A percentile compares a stretch with the other conserved stretches of the same genome.
Conservation (phyloP, 495 filamentous ascomycete species). For the Rusavskia elegans region DNA sequence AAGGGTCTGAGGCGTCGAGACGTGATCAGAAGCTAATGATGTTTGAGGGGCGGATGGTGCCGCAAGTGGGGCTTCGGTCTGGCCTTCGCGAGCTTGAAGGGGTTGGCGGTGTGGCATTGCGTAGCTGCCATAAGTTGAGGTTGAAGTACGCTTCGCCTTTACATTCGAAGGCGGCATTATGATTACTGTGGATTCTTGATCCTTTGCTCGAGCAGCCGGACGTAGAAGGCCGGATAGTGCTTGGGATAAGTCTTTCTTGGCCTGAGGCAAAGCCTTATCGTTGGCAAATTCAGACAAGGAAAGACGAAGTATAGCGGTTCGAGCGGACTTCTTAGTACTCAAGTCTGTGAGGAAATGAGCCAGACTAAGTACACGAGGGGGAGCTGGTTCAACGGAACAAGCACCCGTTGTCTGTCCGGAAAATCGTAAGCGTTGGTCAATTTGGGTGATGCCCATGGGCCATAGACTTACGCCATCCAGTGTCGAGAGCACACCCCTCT, state of each 20-base stretch:
- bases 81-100: constrained; percentile 18
- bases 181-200: constrained; percentile 31
- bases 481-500: not conserved
- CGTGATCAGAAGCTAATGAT: constrained; percentile 8
- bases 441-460: too few relatives aligned
- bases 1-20: constrained; percentile 14
- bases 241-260: not conserved
- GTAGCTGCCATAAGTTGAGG: constrained; percentile 17
- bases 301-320: not conserved
- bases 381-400: too few relatives aligned
- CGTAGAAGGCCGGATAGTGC: constrained; percentile 6
- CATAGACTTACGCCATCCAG: too few relatives aligned
- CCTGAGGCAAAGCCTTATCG: not conserved
- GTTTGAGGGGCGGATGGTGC: constrained; percentile 10
- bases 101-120: constrained; percentile 17
- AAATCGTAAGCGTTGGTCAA: too few relatives aligned
- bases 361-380: too few relatives aligned
- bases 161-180: constrained; percentile 17
- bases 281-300: not conserved
- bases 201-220: constrained; percentile 16
- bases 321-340: not conserved
- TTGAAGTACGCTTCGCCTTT: constrained; percentile 3
- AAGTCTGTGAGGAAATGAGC: too few relatives aligned
- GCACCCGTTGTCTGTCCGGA: too few relatives aligned
- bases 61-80: constrained; percentile 21